Base-by-base conservation (phyloP, 179 eudicot genomes). In the Vitellaria paradoxa region DNA sequence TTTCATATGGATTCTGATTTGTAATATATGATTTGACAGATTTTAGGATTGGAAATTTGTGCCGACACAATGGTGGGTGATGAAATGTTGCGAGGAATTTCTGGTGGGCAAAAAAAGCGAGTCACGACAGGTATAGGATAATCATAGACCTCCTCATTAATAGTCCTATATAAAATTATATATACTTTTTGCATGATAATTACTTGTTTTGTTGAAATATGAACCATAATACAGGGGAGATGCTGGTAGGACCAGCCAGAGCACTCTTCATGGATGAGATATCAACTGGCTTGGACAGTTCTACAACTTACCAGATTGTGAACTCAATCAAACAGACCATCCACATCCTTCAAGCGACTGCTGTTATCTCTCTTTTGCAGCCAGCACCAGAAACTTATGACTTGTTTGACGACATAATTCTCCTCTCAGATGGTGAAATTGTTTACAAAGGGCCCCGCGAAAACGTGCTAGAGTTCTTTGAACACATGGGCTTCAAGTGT, bases 71-170 rank as follows among this genome's bases (percentile, higher is more conserved):
- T 84, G 77, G 87, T 86, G 10, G 89, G 89, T 15, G 81, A 86
- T 78, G 83, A 71, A 55, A 86, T 81, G 85, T 18, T 79, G 6
- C 64, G 89, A 24, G 89, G 89, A 3, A 86, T 86, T 18, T 86
- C 89, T n/a, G 87, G 87, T 11, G 89, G 89, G 0, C 85, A 86
- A 62, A 86, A 76, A 76, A 86, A 86, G 64, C 83, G 87, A 42
- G 79, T 84, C 53, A 86, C 89, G 21, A 82, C 80, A 5, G 87
- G 87, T 85, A 79, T 53, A 78, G 26, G 6, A 7, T 68, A 40
- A 20, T 12, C 21, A 69, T 17, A 68, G 13, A 45, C 21, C 0
- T 0, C 3, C 64, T 24, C 15, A 59, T 42, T 42, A 42, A 2
- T 42, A 42, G 45, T 42, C 45, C 45, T 4, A 5, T 42, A 42